Evolutionary conservation across 495 filamentous ascomycete species (phyloP).

Genomic region (Trichoderma virens): DNA sequence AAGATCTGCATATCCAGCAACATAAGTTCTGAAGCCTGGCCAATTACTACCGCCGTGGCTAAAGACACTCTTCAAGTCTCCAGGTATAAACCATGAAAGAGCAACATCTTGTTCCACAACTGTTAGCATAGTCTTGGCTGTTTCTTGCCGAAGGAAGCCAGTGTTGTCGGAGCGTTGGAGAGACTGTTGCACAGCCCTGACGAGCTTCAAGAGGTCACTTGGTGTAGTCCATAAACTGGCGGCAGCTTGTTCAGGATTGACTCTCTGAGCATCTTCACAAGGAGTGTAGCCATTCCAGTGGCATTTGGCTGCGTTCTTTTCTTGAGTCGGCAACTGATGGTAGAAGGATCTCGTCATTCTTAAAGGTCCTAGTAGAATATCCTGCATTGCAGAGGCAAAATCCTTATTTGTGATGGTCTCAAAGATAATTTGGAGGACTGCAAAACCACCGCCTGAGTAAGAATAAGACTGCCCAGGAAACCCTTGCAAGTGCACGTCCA

Average conservation of each 20-base stretch:
- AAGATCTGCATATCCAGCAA: background rate
- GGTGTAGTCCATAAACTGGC: conserved; percentile 1
- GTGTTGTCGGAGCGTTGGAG: background rate
- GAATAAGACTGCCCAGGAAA: background rate
- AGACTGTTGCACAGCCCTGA: background rate
- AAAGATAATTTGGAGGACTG: background rate
- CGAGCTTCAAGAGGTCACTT: background rate
- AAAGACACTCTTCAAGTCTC: background rate
- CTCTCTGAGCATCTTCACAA: background rate
- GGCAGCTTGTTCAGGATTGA: background rate
- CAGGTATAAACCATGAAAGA: background rate
- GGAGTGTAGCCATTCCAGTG: background rate
- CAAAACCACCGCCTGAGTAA: background rate
- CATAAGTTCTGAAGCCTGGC: background rate
- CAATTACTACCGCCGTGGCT: background rate
- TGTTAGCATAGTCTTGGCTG: background rate
- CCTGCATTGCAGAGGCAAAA: background rate
- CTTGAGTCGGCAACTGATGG: background rate
- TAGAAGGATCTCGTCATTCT: background rate
- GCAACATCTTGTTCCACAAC: background rate
- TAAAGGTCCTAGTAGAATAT: background rate
- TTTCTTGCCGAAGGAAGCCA: background rate
- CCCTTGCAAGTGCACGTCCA: background rate
- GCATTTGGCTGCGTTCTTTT: background rate
- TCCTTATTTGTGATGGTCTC: background rate